Conservation (phyloP, 1,139 yeast genomes). For the Kurtzmaniella quercitrusa region DNA sequence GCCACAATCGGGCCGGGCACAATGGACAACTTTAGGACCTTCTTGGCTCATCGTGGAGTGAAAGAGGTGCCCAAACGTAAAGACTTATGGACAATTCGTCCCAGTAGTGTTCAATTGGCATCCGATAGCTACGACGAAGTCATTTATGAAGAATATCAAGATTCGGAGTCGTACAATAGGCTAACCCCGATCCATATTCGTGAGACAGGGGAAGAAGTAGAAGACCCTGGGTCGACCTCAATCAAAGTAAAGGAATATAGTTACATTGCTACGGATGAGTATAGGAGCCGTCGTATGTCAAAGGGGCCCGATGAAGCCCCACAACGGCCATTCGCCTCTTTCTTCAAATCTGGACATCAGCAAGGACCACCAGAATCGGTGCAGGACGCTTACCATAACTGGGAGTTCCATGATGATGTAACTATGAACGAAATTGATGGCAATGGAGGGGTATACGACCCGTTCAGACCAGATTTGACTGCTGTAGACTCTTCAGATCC, state of each 20-base stretch:
- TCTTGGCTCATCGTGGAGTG: background rate
- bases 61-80: background rate
- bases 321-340: background rate
- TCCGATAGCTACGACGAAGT: background rate
- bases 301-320: constrained; percentile 7
- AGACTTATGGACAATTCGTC: background rate
- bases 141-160: background rate
- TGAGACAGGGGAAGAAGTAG: background rate
- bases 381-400: constrained; percentile 20
- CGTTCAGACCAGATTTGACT: constrained; percentile 13
- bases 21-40: background rate
- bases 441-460: constrained; percentile 15
- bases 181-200: background rate
- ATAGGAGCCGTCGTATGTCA: constrained; percentile 11
- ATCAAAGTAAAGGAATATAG: constrained; percentile 7
- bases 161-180: background rate
- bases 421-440: constrained; percentile 8
- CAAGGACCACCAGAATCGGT: constrained; percentile 20
- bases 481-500: constrained; percentile 17
- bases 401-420: constrained; percentile 20
- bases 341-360: background rate
- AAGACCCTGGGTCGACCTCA: background rate
- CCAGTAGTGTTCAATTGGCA: background rate
- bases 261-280: constrained; percentile 10
- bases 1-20: background rate